Evolutionary conservation across 495 filamentous ascomycete genomes (phyloP).

Genomic region (Aspergillus incahuasiensis): DNA sequence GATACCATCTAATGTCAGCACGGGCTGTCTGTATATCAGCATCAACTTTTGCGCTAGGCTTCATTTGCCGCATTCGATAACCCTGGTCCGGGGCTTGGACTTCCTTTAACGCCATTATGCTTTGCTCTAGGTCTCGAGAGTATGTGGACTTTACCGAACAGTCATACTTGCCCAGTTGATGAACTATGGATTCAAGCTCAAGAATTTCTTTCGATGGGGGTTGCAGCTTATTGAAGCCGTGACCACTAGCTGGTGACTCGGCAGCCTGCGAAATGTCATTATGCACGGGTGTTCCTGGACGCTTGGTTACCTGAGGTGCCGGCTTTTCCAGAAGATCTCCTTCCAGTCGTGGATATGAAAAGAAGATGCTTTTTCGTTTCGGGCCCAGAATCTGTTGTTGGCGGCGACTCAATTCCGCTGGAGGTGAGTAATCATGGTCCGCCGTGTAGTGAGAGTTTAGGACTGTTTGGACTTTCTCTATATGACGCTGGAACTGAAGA

Average conservation of each 20-base stretch:
- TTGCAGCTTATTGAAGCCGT: not conserved
- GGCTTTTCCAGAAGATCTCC: not conserved
- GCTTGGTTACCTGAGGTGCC: not conserved
- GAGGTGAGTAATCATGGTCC: not conserved
- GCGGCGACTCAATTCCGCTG: not conserved
- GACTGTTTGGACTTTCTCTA: slow-evolving; percentile 25
- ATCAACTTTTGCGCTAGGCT: not conserved
- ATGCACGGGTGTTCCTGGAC: not conserved
- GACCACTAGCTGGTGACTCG: not conserved
- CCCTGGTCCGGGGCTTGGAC: not conserved
- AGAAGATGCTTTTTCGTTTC: not conserved
- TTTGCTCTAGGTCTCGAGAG: not conserved
- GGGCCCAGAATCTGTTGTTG: not conserved
- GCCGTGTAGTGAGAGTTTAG: slow-evolving; percentile 9
- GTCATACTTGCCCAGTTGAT: not conserved
- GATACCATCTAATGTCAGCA: not conserved
- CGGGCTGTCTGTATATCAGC: not conserved
- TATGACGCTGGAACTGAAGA: slow-evolving; percentile 36
- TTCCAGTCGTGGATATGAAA: not conserved
- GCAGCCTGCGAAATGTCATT: not conserved
- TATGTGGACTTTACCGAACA: slow-evolving; percentile 5
- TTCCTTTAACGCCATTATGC: not conserved
- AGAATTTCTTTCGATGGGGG: not conserved
- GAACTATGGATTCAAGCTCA: not conserved
- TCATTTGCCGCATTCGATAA: not conserved